These are phyloP conservation scores for Aspergillus jensenii DNA, from an alignment of 2,329 filamentous ascomycete species.

Conservation along the genomic window DNA sequence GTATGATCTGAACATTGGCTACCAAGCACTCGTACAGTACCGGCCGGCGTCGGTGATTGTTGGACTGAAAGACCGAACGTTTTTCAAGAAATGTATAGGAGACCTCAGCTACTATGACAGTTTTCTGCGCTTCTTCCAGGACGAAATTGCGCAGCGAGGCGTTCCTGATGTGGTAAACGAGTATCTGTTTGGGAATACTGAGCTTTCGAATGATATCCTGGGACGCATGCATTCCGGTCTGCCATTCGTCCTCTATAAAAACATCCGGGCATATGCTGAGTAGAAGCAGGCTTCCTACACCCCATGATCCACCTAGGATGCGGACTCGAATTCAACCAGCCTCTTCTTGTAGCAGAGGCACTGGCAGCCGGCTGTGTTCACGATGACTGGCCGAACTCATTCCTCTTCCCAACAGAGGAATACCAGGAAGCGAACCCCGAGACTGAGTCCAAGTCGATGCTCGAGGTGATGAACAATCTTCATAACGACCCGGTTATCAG, in stretches of 20 bases:
- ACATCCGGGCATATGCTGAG: not conserved
- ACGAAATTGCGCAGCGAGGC: slow-evolving; percentile 16
- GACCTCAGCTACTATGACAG: slow-evolving; percentile 10
- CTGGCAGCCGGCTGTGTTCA: slow-evolving; percentile 8
- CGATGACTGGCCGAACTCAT: slow-evolving; percentile 1
- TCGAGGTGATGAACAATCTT: not conserved
- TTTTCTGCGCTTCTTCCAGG: slow-evolving; percentile 21
- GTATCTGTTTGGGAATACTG: slow-evolving; percentile 18
- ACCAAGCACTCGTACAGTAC: slow-evolving; percentile 12
- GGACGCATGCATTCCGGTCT: slow-evolving; percentile 5
- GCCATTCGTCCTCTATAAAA: not conserved
- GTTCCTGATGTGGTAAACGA: slow-evolving; percentile 19
- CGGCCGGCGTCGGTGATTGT: not conserved
- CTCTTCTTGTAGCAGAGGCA: slow-evolving; percentile 9
- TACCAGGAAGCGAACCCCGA: not conserved
- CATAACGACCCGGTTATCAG: not conserved
- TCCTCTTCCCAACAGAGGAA: not conserved
- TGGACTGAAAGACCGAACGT: not conserved
- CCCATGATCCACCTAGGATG: slow-evolving; percentile 12
- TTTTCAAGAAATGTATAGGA: slow-evolving; percentile 15
- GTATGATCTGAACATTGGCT: slow-evolving; percentile 18
- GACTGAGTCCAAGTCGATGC: not conserved
- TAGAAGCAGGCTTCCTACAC: slow-evolving; percentile 4
- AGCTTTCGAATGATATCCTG: slow-evolving; percentile 16
- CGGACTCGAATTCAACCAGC: slow-evolving; percentile 11